Evolutionary conservation across 2,329 filamentous ascomycete genomes (phyloP), one percentile per base, ranked within the genome.

Genomic region (Ophiostoma sp.): DNA sequence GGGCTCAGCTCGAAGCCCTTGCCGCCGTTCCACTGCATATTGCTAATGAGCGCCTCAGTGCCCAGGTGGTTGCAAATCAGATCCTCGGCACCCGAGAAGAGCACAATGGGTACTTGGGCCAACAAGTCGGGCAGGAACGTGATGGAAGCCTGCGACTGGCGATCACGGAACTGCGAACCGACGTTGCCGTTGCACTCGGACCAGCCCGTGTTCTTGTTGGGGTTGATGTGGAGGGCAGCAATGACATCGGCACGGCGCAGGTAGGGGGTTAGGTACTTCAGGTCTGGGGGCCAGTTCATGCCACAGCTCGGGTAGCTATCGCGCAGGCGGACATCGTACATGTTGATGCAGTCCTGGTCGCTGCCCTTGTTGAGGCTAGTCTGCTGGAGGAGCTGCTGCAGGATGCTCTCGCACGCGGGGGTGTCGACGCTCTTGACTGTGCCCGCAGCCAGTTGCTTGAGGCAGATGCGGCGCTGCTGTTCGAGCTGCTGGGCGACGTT

Each of bases 41-140:
- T 95, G 81, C 92, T 90, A 79, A 99, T 97, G 77, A 99, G 82
- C 36, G 92, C 89, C 80, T 99, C 96, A 0, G 96, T 99, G 74
- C 96, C 96, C 39, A 98, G 84, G 80, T 99, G 94, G 81, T 99
- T 99, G 87, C 96, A 99, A 78, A 99, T 98, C 31, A 98, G 85
- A 81, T 99, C 96, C 78, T 97, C 90, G 75, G 95, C 93, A 70
- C 96, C 96, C 2, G 94, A 98, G 84, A 98, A 99, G 25, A 99
- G 88, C 0, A 97, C 84, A 55, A 97, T 87, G 1, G 92, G 91
- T 11, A 98, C 83, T 73, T 96, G 87, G 76, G 91, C 87, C 11
- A 99, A 86, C 22, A 99, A 83, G 2, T 89, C 91, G 0, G 96
- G 95, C 1, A 99, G 85, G 3, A 98, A 84, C 1, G 89, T 84